Evolutionary conservation across 768 basidiomycete genomes (phyloP).

Genomic region (Cystofilobasidium ferigula): DNA sequence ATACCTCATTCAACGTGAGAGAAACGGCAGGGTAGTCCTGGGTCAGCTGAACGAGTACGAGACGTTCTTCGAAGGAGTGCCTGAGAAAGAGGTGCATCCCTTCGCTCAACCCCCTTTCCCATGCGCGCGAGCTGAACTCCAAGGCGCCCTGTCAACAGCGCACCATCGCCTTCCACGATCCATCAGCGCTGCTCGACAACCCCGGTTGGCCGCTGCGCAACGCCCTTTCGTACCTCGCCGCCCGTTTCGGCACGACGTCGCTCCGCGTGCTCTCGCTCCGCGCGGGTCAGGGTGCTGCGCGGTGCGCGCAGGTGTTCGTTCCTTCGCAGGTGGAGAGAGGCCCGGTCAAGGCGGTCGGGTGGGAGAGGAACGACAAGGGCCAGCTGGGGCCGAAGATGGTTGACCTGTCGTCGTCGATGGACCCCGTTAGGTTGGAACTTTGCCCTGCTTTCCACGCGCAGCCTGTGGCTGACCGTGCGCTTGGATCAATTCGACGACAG

Average conservation of each 20-base stretch:
- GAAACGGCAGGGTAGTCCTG: not conserved
- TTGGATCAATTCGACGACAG: conserved; percentile 40
- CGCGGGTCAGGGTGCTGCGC: conserved; percentile 43
- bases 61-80: conserved; percentile 48
- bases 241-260: conserved; percentile 44
- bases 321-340: not conserved
- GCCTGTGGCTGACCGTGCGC: too few species aligned
- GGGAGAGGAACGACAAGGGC: conserved; percentile 85
- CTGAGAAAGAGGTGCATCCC: conserved; percentile 42
- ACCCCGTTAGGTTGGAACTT: conserved; percentile 56
- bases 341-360: conserved; percentile 67
- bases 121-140: too few species aligned
- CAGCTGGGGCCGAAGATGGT: conserved; percentile 78
- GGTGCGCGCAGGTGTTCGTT: conserved; percentile 2
- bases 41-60: conserved; percentile 38
- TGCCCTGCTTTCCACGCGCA: not conserved
- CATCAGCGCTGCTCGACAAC: conserved; percentile 60
- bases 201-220: conserved; percentile 93
- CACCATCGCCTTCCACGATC: conserved; percentile 62
- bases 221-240: conserved; percentile 67
- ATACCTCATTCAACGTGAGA: not conserved
- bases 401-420: conserved; percentile 93
- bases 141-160: too few species aligned
- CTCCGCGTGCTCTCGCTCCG: conserved; percentile 69
- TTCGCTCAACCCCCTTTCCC: not conserved